These are phyloP conservation scores for Coniochaeta sp. DNA, from an alignment of 2,329 filamentous ascomycete species.

Conservation along the genomic window DNA sequence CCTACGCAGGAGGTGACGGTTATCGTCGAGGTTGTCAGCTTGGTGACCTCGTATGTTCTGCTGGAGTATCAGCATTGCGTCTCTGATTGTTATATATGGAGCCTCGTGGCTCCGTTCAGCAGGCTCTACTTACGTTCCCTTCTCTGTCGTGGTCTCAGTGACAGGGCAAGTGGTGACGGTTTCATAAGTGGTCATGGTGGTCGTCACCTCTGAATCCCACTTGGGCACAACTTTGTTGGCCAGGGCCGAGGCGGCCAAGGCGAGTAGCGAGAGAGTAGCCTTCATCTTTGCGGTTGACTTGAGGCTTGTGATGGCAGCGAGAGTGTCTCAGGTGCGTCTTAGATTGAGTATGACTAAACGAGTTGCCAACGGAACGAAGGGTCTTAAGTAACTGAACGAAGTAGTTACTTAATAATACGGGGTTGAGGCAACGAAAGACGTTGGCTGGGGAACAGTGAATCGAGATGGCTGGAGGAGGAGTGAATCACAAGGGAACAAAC, in stretches of 20 bases:
- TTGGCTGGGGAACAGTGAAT: constrained; percentile 13
- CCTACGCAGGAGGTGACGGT: constrained; percentile 32
- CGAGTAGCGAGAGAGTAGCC: constrained; percentile 22
- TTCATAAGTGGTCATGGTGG: constrained; percentile 25
- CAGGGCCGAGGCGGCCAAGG: constrained; percentile 20
- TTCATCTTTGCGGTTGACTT: constrained; percentile 20
- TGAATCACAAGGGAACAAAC: not conserved
- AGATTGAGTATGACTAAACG: constrained; percentile 2
- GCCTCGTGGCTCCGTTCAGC: not conserved
- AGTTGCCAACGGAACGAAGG: constrained; percentile 11
- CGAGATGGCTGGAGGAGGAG: constrained; percentile 9
- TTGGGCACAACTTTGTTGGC: constrained; percentile 15
- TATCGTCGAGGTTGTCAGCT: constrained; percentile 35
- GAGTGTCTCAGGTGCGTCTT: not conserved
- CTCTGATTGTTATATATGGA: not conserved
- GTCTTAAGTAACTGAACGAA: constrained; percentile 22
- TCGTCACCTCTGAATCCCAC: constrained; percentile 10
- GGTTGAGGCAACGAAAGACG: constrained; percentile 8
- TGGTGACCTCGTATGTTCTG: constrained; percentile 34
- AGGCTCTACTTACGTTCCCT: constrained; percentile 31
- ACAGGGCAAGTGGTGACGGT: constrained; percentile 39
- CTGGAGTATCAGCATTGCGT: constrained; percentile 11
- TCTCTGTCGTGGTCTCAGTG: constrained; percentile 31
- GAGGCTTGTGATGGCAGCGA: constrained; percentile 7
- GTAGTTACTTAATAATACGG: constrained; percentile 17